Evolutionary conservation across 768 basidiomycete genomes (phyloP), one percentile per base, ranked within the genome.

Genomic region (Coprinellus micaceus): DNA sequence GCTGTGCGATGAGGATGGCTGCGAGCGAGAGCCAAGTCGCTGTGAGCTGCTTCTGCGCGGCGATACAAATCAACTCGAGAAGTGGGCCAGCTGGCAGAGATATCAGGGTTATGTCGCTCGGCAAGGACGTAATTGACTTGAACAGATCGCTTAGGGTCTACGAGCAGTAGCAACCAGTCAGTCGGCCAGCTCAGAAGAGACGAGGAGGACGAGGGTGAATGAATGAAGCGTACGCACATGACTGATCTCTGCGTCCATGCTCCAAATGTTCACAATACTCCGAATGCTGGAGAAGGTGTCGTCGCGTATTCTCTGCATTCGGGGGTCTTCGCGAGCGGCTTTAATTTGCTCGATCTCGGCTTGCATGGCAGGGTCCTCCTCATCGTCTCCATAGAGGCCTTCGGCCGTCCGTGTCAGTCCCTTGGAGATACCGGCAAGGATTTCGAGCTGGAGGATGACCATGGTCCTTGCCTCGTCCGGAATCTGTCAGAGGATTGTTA

Each of bases 11-110:
- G 24, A 97, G 78, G 61, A 92, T 91, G 17, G 83, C 82, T 1
- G 91, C 88, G 0, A 97, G 76, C 11, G 87, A 82, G 3, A 97
- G 78, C 95, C 94, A 98, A 1, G 90, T 81, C 1, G 85, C 89
- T 1, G 86, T 92, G 15, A 91, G 72, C 61, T 87, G 85, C 25
- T 85, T 76, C 61, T 86, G 83, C 2, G 83, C 77, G 0, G 91
- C 90, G 24, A 83, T 65, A 57, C 90, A 91, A 24, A 92, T 83
- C 33, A 91, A 71, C 62, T 85, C 86, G n/a, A 94, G 75, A 3
- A 98, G 74, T 1, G 94, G 94, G 5, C 83, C 85, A 7, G 94
- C 82, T 2, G 91, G 84, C 0, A 97, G 77, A 0, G 92, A 89
- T 9, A 97, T 75, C 15, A 97, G 68, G 0, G 92, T 96, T 19